Conservation (phyloP, 2,329 filamentous ascomycete genomes). For the Bipolaris bicolor region DNA sequence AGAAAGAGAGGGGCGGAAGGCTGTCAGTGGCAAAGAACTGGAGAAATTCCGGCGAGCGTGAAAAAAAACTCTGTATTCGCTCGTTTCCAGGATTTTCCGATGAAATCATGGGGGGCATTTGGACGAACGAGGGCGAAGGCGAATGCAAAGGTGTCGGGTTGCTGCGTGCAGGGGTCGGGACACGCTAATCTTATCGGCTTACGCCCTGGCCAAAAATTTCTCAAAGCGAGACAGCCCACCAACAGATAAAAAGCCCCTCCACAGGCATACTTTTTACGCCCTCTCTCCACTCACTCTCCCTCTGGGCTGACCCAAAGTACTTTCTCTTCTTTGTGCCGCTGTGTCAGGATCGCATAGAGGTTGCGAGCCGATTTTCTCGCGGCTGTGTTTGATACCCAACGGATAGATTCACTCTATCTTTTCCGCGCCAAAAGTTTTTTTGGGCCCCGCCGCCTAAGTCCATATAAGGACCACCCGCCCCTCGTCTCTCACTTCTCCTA, state of each 20-base stretch:
- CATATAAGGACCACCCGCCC: conserved; percentile 28
- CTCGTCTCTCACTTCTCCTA: conserved; percentile 12
- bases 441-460: conserved; percentile 33
- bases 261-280: conserved; percentile 12
- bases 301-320: conserved; percentile 33
- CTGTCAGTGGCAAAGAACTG: conserved; percentile 5
- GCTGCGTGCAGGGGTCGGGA: conserved; percentile 14
- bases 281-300: conserved; percentile 31
- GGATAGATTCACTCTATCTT: conserved; percentile 37
- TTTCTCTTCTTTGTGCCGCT: conserved; percentile 41
- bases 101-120: conserved; percentile 17
- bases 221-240: conserved; percentile 27
- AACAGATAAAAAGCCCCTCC: conserved; percentile 31
- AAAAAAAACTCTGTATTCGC: conserved; percentile 15
- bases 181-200: conserved; percentile 34
- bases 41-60: conserved; percentile 20
- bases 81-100: background rate
- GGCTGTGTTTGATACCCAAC: conserved; percentile 36
- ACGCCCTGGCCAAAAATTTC: conserved; percentile 28
- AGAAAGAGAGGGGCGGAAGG: background rate
- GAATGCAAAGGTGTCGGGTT: conserved; percentile 1
- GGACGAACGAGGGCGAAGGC: conserved; percentile 2
- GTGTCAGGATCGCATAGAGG: conserved; percentile 33
- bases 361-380: conserved; percentile 25
- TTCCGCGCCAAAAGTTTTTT: conserved; percentile 36